Evolutionary conservation across 1,284 basidiomycete genomes (phyloP).

Genomic region (Kalmanozyma brasiliensis): DNA sequence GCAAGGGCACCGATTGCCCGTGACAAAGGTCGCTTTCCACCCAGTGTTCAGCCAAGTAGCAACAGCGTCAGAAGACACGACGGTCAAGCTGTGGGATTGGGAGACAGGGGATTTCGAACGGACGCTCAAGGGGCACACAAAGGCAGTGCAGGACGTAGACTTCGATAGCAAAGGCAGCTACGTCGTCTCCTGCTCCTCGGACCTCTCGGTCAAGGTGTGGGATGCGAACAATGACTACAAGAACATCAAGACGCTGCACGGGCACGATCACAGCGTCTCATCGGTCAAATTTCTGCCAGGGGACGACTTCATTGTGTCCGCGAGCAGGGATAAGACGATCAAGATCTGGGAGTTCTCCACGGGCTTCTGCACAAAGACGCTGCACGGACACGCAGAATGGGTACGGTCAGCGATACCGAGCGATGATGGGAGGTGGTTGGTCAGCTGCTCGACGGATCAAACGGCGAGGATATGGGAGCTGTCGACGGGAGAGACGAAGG

Average conservation of each 20-base stretch:
- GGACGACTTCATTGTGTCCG: slow-evolving; percentile 83
- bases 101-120: slow-evolving; percentile 91
- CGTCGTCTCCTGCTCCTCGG: slow-evolving; percentile 86
- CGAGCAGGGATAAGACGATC: slow-evolving; percentile 86
- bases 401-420: slow-evolving; percentile 77
- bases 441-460: slow-evolving; percentile 86
- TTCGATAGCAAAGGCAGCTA: slow-evolving; percentile 85
- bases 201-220: slow-evolving; percentile 91
- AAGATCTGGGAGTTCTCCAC: slow-evolving; percentile 85
- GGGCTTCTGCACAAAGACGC: slow-evolving; percentile 71
- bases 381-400: slow-evolving; percentile 76
- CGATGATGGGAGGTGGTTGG: slow-evolving; percentile 79
- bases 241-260: slow-evolving; percentile 84
- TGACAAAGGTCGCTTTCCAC: slow-evolving; percentile 85
- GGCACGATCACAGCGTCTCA: slow-evolving; percentile 90
- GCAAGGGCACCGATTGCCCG: slow-evolving; percentile 80
- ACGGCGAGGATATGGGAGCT: slow-evolving; percentile 85
- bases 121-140: slow-evolving; percentile 91
- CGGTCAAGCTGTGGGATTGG: slow-evolving; percentile 94
- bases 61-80: slow-evolving; percentile 85
- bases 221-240: slow-evolving; percentile 88
- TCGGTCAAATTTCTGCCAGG: slow-evolving; percentile 84
- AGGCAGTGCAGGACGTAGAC: slow-evolving; percentile 85
- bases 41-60: slow-evolving; percentile 84
- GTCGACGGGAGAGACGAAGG: slow-evolving; percentile 79